A percentile compares a stretch with the other conserved stretches of the same genome.
Conservation (phyloP, 2,329 filamentous ascomycete species). For the Didymella sp. region DNA sequence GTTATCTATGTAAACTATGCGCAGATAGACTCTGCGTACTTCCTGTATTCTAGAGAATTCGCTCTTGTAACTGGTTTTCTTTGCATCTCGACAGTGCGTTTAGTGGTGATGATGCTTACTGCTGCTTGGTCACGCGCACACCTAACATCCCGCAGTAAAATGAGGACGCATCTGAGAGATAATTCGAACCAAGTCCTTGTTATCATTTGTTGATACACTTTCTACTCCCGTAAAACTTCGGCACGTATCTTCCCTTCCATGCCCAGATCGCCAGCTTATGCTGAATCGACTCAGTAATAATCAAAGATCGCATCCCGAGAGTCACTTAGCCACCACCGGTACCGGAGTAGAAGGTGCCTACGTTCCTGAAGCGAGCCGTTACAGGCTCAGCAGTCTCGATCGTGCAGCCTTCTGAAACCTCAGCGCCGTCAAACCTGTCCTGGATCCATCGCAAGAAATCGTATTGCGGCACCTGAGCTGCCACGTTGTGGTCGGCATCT, state of each 20-base stretch:
- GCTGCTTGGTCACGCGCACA: constrained; percentile 8
- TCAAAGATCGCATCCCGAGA: neutral
- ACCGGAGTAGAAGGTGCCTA: constrained; percentile 10
- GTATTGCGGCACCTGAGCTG: constrained; percentile 11
- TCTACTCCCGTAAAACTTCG: neutral
- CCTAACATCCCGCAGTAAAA: neutral
- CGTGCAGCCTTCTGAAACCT: constrained; percentile 15
- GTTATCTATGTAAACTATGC: too few relatives aligned
- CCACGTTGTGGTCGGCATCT: constrained; percentile 25
- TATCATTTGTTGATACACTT: neutral
- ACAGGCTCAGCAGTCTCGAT: constrained; percentile 17
- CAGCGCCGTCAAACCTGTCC: constrained; percentile 21
- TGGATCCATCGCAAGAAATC: constrained; percentile 27
- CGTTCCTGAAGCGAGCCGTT: constrained; percentile 15
- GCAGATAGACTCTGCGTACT: too few relatives aligned
- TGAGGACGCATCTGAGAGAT: neutral
- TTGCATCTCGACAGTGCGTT: too few relatives aligned
- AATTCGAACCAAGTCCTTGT: neutral
- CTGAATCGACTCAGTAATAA: neutral
- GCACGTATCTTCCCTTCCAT: neutral
- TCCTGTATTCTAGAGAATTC: too few relatives aligned
- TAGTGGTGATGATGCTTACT: neutral
- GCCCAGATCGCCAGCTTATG: neutral
- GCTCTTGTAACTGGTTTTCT: too few relatives aligned
- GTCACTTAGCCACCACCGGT: neutral